Base-by-base conservation (phyloP, 495 filamentous ascomycete genomes). In the Penicillium daleae region DNA sequence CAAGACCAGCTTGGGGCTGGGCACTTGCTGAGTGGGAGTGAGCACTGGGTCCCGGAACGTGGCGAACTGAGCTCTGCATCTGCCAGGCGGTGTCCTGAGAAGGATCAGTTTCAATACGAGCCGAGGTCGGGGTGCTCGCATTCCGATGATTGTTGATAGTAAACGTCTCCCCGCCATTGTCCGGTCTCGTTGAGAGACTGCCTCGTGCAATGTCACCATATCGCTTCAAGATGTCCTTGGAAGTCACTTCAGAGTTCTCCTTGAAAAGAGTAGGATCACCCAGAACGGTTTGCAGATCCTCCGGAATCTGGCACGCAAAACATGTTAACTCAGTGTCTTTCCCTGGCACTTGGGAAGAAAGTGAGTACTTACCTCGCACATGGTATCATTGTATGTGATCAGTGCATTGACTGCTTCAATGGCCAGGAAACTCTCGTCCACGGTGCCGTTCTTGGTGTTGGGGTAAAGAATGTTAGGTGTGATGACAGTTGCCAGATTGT, bases 401-500 rank as follows among this genome's bases (percentile, higher is more conserved):
- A 99, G 75, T 15, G 87, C 84, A 70, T 95, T 90, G 8, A 99
- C 89, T 27, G 93, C 93, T 69, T 96, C 91, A 53, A 99, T 97
- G 15, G 93, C 91, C 66, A 90, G 82, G 82, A 97, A 97, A 66
- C 91, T 94, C 65, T 89, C 88, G 66, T 95, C 92, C 13, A 87
- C 84, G 64, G 86, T 87, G 48, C 84, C 82, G 64, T 81, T 89
- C 70, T 88, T 87, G 33, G 83, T 80, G 65, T 86, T 89, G 12
- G 90, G 87, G 66, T 91, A 92, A 15, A 99, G 86, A 57, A 99
- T 90, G 64, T 99, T 99, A 0, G 95, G 95, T 6, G 93, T 92
- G 65, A 99, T 96, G 61, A 99, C 95, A n/a, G 96, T 98, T 7
- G 95, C 92, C 57, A 99, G 85, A 69, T 99, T 99, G 75, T 97